Evolutionary conservation across 176 grass and related monocot genomes (phyloP).

Genomic region (Microstegium vimineum): DNA sequence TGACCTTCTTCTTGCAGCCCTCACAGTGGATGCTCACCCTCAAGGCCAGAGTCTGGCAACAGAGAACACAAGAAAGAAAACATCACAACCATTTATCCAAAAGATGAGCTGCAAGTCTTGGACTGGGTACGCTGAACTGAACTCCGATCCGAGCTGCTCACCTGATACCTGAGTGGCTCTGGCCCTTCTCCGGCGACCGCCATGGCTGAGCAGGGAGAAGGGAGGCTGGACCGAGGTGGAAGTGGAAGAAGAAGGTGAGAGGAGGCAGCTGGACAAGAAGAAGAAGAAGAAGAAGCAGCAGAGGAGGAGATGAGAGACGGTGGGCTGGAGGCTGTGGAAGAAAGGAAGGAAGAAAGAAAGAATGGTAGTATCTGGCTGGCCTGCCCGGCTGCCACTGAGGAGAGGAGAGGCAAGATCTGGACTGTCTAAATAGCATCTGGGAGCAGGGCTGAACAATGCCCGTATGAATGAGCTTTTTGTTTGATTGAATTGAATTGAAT

Average conservation of each 20-base stretch:
- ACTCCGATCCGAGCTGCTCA: slow-evolving; percentile 4
- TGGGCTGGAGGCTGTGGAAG: neutral
- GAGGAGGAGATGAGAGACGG: neutral
- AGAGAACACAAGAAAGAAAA: neutral
- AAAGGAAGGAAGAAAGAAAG: slow-evolving; percentile 2
- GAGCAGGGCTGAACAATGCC: slow-evolving; percentile 12
- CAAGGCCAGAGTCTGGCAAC: slow-evolving; percentile 57
- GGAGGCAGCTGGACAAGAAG: neutral
- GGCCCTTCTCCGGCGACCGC: slow-evolving; percentile 51
- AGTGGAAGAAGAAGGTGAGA: neutral
- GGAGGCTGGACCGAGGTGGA: neutral
- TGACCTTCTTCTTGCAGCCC: slow-evolving; percentile 98
- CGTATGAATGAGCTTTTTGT: neutral
- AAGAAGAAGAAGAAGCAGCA: slow-evolving; percentile 7
- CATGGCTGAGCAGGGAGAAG: slow-evolving; percentile 31
- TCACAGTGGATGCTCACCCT: slow-evolving; percentile 99
- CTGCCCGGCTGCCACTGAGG: too few relatives aligned
- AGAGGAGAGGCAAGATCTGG: neutral
- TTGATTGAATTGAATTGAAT: neutral
- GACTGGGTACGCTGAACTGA: neutral
- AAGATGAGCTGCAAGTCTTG: neutral
- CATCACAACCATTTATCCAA: neutral
- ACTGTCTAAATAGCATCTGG: slow-evolving; percentile 34
- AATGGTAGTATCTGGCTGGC: slow-evolving; percentile 29
- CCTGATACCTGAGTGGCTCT: slow-evolving; percentile 81